A percentile compares a stretch with the other conserved stretches of the same genome.
These are phyloP conservation scores for Raddia distichophylla DNA, from an alignment of 176 grass and related monocot species.

Conservation along the genomic window DNA sequence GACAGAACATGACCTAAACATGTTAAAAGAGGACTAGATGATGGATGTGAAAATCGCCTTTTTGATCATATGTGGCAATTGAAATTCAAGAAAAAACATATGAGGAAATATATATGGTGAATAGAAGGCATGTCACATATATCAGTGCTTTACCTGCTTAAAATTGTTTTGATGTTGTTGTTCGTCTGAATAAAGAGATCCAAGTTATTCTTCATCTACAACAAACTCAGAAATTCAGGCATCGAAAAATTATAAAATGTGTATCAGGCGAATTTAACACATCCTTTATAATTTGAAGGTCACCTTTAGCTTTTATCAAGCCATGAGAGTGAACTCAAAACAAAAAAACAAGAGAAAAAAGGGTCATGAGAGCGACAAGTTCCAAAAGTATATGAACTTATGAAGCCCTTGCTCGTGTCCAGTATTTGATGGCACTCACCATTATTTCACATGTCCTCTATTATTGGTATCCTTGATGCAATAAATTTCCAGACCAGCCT, in stretches of 20 bases:
- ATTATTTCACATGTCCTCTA: conserved; percentile 13
- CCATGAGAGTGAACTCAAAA: conserved; percentile 20
- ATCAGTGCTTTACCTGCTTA: conserved; percentile 61
- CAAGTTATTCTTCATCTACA: conserved; percentile 60
- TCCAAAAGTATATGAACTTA: conserved; percentile 37
- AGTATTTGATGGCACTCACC: not conserved
- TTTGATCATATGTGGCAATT: not conserved
- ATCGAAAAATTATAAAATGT: conserved; percentile 27
- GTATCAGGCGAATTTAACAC: not conserved
- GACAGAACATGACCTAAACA: not conserved
- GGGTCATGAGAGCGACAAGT: conserved; percentile 28
- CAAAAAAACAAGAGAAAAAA: not conserved
- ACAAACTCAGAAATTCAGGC: conserved; percentile 40
- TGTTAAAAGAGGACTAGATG: not conserved
- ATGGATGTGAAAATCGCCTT: not conserved
- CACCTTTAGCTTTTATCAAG: not conserved
- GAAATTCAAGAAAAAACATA: not conserved
- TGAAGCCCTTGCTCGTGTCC: not conserved
- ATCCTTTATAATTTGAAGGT: not conserved
- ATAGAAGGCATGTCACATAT: not conserved
- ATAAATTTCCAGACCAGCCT: conserved; percentile 2
- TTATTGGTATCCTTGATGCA: not conserved
- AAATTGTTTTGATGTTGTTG: conserved; percentile 76
- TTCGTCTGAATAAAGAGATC: conserved; percentile 69
- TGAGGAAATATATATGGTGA: not conserved